A percentile compares a stretch with the other conserved stretches of the same genome.
Evolutionary conservation across 129 eudicot species (phyloP).

Genomic region (Pseudognaphalium luteoalbum): DNA sequence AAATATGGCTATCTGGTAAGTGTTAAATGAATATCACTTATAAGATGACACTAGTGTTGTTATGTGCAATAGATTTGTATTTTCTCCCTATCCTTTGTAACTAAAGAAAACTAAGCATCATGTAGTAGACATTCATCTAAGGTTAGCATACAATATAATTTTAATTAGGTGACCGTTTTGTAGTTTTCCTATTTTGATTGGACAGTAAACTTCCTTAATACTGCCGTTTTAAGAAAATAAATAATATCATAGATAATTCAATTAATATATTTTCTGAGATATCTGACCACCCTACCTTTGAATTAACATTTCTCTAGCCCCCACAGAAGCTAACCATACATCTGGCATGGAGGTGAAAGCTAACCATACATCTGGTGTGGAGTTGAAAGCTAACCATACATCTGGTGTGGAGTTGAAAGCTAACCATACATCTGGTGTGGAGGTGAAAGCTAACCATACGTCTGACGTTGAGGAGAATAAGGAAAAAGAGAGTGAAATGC

Average conservation of each 20-base stretch:
- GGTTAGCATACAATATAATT: conserved; percentile 1
- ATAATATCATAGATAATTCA: conserved; percentile 27
- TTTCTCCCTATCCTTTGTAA: conserved; percentile 1
- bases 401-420: conserved; percentile 46
- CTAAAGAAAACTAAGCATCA: conserved; percentile 1
- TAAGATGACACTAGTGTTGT: background rate
- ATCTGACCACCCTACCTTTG: conserved; percentile 29
- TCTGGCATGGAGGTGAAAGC: conserved; percentile 44
- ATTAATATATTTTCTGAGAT: conserved; percentile 13
- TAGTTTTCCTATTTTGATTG: background rate
- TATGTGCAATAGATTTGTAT: background rate
- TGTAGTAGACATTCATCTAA: background rate
- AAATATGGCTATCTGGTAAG: background rate
- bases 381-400: conserved; percentile 43
- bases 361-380: conserved; percentile 43
- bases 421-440: conserved; percentile 43
- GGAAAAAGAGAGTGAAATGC: conserved; percentile 45
- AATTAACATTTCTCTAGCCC: conserved; percentile 37
- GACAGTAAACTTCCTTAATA: background rate
- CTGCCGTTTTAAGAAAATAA: background rate
- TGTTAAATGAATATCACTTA: background rate
- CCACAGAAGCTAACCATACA: conserved; percentile 37
- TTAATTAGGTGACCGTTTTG: background rate
- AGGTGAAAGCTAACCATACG: conserved; percentile 44
- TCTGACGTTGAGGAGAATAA: conserved; percentile 42